These are phyloP conservation scores for Verticillium alfalfae DNA, from an alignment of 2,329 filamentous ascomycete species.

Conservation along the genomic window DNA sequence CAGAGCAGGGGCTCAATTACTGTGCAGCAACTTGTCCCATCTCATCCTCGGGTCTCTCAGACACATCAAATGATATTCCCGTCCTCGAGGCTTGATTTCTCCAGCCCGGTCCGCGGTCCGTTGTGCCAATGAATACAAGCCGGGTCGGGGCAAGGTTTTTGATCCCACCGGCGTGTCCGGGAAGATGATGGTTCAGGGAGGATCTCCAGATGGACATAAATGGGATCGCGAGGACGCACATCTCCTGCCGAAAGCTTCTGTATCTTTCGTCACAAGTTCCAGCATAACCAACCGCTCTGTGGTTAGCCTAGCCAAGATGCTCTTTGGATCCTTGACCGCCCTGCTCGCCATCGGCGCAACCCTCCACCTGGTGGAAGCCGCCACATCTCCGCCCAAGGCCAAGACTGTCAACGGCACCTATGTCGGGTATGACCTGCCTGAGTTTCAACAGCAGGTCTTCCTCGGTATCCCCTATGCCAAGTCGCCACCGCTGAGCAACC, in stretches of 20 bases:
- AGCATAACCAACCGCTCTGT: background rate
- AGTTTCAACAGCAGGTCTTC: conserved; percentile 39
- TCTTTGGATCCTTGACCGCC: background rate
- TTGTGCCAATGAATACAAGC: background rate
- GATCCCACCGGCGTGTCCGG: background rate
- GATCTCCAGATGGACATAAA: background rate
- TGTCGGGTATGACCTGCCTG: conserved; percentile 23
- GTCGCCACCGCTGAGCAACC: conserved; percentile 39
- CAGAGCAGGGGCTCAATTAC: background rate
- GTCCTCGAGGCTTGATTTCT: background rate
- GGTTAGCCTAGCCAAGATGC: background rate
- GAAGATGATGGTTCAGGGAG: background rate
- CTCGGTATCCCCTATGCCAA: conserved; percentile 44
- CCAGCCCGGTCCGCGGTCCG: background rate
- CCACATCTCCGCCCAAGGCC: background rate
- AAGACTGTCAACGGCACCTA: conserved; percentile 30
- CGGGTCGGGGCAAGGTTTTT: background rate
- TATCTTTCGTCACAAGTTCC: background rate
- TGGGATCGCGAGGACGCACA: background rate
- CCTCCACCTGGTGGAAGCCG: background rate
- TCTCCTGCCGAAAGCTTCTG: background rate
- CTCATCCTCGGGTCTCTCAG: background rate
- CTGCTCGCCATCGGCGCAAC: background rate
- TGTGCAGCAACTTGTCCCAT: background rate
- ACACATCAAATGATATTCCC: background rate